These are phyloP conservation scores for Rhynchosporium agropyri DNA, from an alignment of 2,329 filamentous ascomycete species.

Conservation along the genomic window DNA sequence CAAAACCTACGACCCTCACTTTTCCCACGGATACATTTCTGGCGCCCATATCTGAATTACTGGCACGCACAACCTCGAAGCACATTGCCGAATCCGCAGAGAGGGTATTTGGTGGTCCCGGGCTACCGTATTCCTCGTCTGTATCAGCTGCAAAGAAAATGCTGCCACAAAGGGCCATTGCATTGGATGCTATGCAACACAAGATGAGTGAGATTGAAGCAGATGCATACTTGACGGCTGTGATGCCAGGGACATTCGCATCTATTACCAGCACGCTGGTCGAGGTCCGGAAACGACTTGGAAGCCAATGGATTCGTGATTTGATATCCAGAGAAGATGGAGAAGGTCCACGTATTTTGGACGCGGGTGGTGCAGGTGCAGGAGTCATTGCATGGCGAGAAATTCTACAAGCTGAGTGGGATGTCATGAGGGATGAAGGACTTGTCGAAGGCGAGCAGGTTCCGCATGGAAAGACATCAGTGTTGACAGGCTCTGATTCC, in stretches of 20 bases:
- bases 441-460: conserved; percentile 50
- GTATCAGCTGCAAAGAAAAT: conserved; percentile 62
- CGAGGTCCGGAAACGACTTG: conserved; percentile 74
- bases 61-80: conserved; percentile 68
- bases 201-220: conserved; percentile 76
- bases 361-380: conserved; percentile 74
- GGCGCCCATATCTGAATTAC: conserved; percentile 67
- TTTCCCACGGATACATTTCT: conserved; percentile 72
- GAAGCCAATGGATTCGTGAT: conserved; percentile 68
- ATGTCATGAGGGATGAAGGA: conserved; percentile 60
- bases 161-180: conserved; percentile 65
- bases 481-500: conserved; percentile 74
- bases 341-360: conserved; percentile 65
- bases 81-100: conserved; percentile 77
- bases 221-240: conserved; percentile 69
- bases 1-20: conserved; percentile 72
- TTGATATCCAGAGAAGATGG: conserved; percentile 60
- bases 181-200: conserved; percentile 63
- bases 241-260: conserved; percentile 72
- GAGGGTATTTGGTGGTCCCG: conserved; percentile 72
- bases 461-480: conserved; percentile 74
- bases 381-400: conserved; percentile 77
- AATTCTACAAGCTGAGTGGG: conserved; percentile 80
- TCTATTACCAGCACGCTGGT: conserved; percentile 68
- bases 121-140: conserved; percentile 75